Conservation (phyloP, 1,284 basidiomycete species). For the Rhodotorula sp. region DNA sequence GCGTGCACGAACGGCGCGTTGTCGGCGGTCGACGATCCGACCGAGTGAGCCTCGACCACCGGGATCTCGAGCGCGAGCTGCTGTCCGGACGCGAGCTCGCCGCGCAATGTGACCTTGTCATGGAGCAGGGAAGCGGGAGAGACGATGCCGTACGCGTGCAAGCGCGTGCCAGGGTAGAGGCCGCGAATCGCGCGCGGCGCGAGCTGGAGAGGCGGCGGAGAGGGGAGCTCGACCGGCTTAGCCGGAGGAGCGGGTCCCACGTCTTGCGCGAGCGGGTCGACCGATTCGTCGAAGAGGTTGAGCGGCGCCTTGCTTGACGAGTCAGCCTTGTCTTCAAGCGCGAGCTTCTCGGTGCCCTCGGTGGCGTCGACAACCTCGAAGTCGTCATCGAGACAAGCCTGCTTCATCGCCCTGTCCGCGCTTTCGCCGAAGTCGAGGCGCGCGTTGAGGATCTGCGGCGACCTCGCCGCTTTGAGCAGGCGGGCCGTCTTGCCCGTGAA, state of each 20-base stretch:
- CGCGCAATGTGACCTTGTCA: conserved; percentile 14
- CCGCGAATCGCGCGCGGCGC: conserved; percentile 5
- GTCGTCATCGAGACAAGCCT: not conserved
- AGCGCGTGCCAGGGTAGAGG: conserved; percentile 20
- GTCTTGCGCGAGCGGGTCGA: conserved; percentile 10
- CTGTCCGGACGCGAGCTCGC: conserved; percentile 11
- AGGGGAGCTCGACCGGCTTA: conserved; percentile 1
- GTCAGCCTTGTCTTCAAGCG: not conserved
- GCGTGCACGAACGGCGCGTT: conserved; percentile 54
- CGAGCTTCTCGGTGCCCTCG: not conserved
- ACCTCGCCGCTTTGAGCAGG: conserved; percentile 24
- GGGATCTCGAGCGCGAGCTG: conserved; percentile 18
- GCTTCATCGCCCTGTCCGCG: not conserved
- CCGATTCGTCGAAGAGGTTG: conserved; percentile 19
- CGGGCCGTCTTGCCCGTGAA: conserved; percentile 29
- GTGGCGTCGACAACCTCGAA: conserved; percentile 1
- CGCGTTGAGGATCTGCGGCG: conserved; percentile 14
- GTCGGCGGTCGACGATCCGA: not conserved
- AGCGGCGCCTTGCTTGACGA: not conserved
- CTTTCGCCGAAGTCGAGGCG: conserved; percentile 9
- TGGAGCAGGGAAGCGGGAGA: conserved; percentile 5
- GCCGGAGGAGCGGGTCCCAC: not conserved
- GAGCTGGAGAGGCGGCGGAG: conserved; percentile 14
- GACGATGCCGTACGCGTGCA: conserved; percentile 30
- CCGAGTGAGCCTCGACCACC: not conserved